Base-by-base conservation (phyloP, 2,329 filamentous ascomycete genomes). In the Diaporthe australafricana region DNA sequence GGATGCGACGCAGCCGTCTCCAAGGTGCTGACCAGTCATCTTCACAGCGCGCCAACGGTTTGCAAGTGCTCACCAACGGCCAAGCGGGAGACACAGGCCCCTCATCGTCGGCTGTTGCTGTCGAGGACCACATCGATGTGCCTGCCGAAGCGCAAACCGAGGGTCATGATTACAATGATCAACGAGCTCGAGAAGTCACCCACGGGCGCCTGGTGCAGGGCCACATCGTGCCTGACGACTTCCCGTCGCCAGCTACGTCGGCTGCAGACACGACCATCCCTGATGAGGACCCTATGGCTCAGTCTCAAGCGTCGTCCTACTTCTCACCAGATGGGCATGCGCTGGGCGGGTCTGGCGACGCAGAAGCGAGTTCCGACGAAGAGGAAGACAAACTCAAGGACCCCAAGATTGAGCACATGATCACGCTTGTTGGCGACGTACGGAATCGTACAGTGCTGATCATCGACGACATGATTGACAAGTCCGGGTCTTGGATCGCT, bases 381-480 rank as follows among this genome's bases (percentile, higher is more conserved):
- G 96, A 98, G 81, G 96, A 99, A 78, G 94, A 97, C 76, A 91
- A 92, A n/a, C 90, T 96, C 67, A 90, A 92, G 77, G 91, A 96
- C 76, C 90, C 92, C 14, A 91, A 92, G 73, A 87, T 96, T 27
- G 96, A 99, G 84, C 95, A 95, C 79, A 98, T 96, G 86, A 97
- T 99, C 77, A 99, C 96, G 0, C 87, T 99, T n/a, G 96, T 99
- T 17, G 96, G 96, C 73, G 94, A 98, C 78, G 96, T 99, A 73
- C 93, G 91, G 79, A 91, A 94, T 79, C 91, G 94, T 72, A 92
- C 94, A 0, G 96, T 98, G 68, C 93, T 99, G 80, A 95, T 99
- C 73, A 93, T 99, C 63, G 96, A 99, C 81, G 96, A 99, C 81
- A 98, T 99, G 93, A 98, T 99, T 79, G 96, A 99, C 84, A 98